Conservation (phyloP, 345 rosid species). For the Stellera chamaejasme region DNA sequence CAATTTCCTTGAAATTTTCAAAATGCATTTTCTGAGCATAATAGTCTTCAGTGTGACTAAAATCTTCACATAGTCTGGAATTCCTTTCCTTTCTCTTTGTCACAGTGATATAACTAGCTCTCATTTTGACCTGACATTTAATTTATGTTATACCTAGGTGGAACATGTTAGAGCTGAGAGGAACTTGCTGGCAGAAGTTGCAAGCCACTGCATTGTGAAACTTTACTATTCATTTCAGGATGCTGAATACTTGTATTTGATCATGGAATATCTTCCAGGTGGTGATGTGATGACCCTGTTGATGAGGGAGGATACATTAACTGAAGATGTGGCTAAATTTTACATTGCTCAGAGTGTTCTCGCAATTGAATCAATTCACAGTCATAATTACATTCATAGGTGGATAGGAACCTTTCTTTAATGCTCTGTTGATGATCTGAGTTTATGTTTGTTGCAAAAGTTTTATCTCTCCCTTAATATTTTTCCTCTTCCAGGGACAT, state of each 20-base stretch:
- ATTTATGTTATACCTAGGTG: constrained; percentile 33
- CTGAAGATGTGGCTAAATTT: constrained; percentile 76
- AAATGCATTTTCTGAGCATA: too few relatives aligned
- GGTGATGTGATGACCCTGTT: constrained; percentile 97
- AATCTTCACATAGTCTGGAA: too few relatives aligned
- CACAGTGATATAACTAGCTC: too few relatives aligned
- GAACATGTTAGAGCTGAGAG: constrained; percentile 99
- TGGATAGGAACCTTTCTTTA: constrained; percentile 23
- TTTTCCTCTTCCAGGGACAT: constrained; percentile 59
- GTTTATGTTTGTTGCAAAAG: constrained; percentile 2
- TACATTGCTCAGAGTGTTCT: constrained; percentile 93
- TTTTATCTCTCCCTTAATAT: constrained; percentile 14
- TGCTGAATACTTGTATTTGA: constrained; percentile 79
- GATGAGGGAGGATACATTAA: constrained; percentile 86
- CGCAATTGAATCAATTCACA: constrained; percentile 95
- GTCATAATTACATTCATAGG: constrained; percentile 93
- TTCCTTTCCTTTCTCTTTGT: too few relatives aligned
- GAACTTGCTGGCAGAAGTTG: constrained; percentile 94
- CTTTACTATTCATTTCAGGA: constrained; percentile 96
- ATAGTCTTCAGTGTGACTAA: too few relatives aligned
- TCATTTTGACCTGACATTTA: too few relatives aligned
- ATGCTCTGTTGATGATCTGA: constrained; percentile 2
- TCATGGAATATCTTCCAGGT: constrained; percentile 98
- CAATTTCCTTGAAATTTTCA: too few relatives aligned
- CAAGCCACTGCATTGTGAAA: constrained; percentile 90